A percentile compares a stretch with the other conserved stretches of the same genome.
phyloP scores from a whole-genome alignment of 495 filamentous ascomycete genomes.

The Neurospora hispaniola region DNA sequence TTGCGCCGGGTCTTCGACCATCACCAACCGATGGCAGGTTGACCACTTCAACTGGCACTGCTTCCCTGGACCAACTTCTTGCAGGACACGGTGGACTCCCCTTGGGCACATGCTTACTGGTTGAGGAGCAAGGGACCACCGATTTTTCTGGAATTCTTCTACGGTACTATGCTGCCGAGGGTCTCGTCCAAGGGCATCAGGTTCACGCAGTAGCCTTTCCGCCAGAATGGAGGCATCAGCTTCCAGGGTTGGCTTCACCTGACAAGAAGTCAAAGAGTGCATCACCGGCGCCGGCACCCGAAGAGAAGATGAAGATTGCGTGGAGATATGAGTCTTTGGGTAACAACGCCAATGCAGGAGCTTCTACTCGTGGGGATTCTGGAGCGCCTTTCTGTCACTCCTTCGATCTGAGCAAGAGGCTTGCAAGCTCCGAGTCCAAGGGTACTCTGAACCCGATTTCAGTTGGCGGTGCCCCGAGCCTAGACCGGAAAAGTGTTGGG shows the following conservation, averaged over 20 bases:
- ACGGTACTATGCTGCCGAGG: conserved; percentile 87
- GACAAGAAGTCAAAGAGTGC: conserved; percentile 30
- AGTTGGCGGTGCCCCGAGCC: conserved; percentile 21
- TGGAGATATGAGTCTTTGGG: conserved; percentile 91
- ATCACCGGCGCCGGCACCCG: conserved; percentile 24
- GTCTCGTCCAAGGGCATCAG: conserved; percentile 80
- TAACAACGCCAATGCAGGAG: conserved; percentile 39
- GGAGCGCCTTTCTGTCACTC: conserved; percentile 66
- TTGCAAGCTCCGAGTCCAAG: conserved; percentile 44
- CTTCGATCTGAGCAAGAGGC: conserved; percentile 82
- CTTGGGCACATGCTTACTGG: conserved; percentile 65
- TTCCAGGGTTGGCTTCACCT: conserved; percentile 60
- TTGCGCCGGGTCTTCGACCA: conserved; percentile 62
- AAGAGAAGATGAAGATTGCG: conserved; percentile 94
- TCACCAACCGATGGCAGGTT: conserved; percentile 81
- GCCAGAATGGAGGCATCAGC: conserved; percentile 68
- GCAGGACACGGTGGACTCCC: conserved; percentile 84
- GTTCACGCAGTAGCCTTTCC: conserved; percentile 75
- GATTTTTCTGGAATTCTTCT: conserved; percentile 82
- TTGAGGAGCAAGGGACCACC: conserved; percentile 92
- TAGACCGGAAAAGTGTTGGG: conserved; percentile 5
- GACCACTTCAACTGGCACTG: conserved; percentile 83
- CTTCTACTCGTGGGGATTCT: conserved; percentile 41
- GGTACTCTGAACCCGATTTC: conserved; percentile 35
- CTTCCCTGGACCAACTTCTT: conserved; percentile 73